phyloP scores from a whole-genome alignment of 2,329 filamentous ascomycete species.

The Neoascochyta sp. region DNA sequence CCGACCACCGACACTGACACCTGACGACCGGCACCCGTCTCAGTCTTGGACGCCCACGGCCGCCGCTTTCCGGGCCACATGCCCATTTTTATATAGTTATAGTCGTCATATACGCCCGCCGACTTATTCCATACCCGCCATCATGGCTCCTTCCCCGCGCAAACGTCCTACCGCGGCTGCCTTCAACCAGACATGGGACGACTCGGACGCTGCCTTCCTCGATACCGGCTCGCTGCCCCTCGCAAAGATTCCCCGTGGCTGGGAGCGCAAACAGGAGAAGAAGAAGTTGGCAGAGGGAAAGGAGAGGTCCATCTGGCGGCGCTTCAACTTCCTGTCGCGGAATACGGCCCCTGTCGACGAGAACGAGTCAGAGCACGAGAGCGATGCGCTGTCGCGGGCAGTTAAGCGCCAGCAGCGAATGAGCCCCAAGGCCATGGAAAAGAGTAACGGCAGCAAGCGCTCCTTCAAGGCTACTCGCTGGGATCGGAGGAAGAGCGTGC shows the following conservation, averaged over 20 bases:
- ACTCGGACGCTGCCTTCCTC: slow-evolving; percentile 41
- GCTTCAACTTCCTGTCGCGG: slow-evolving; percentile 34
- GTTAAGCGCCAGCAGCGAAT: slow-evolving; percentile 46
- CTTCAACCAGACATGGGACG: slow-evolving; percentile 41
- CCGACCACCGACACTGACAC: neutral
- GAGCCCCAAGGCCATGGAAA: slow-evolving; percentile 33
- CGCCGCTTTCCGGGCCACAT: too few relatives aligned
- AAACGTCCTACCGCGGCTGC: slow-evolving; percentile 21
- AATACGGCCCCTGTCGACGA: slow-evolving; percentile 14
- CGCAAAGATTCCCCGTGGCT: slow-evolving; percentile 44
- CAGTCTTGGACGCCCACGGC: too few relatives aligned
- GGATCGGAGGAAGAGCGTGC: slow-evolving; percentile 35
- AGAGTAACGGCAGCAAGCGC: slow-evolving; percentile 26
- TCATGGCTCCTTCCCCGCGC: slow-evolving; percentile 32
- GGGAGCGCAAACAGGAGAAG: slow-evolving; percentile 47
- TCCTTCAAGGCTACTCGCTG: slow-evolving; percentile 37
- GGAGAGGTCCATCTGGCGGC: slow-evolving; percentile 49
- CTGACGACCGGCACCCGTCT: neutral
- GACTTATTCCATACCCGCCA: slow-evolving; percentile 7
- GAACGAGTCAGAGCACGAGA: slow-evolving; percentile 18
- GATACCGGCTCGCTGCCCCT: slow-evolving; percentile 42
- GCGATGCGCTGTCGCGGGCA: slow-evolving; percentile 38
- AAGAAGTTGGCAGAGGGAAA: slow-evolving; percentile 37
- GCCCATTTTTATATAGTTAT: too few relatives aligned
- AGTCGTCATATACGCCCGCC: slow-evolving; percentile 10